Base-by-base conservation (phyloP, 208 protist genomes). In the Wallacemonas sp. region DNA sequence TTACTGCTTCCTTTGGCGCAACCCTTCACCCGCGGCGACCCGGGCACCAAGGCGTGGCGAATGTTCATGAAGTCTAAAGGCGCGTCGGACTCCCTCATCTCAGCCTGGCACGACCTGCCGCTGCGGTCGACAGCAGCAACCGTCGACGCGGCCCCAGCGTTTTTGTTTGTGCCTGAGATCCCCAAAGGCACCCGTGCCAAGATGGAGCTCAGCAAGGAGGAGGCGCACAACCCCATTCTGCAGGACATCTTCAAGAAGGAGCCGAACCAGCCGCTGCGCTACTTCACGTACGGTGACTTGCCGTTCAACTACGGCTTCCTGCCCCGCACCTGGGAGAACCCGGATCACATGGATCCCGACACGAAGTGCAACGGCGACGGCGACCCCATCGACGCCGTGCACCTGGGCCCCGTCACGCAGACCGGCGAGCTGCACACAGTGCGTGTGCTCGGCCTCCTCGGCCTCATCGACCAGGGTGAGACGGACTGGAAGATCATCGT, bases 281-380 rank as follows among this genome's bases (percentile, higher is more conserved):
- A 74, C 65, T 93, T 93, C 56, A 65, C 55, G 9, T 96, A 94
- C 69, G 87, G 84, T 11, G 91, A 97, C 70, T 83, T 95, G 55
- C 88, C 95, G 5, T 98, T 97, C 60, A 98, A 98, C 74, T 98
- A 98, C 76, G 97, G 97, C 33, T 95, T 95, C 43, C 74, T 98
- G 16, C 97, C 97, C n/a, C 92, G 88, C 34, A 98, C 95, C 23
- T 98, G 92, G 91, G 95, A 98, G 73, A 76, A 93, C 49, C 81
- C 87, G 17, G 23, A 65, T 11, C 6, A 65, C 39, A 46, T 68
- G 47, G 80, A 92, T 44, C 32, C 58, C 0, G 72, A 68, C 32
- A 93, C 90, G 9, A 72, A 67, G 52, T 93, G 81, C 71, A 30
- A 12, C 12, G 95, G 95, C 21, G 95, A 98, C 52, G 85, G 84